These are phyloP conservation scores for Cystobasidiopsis lactophilus DNA, from an alignment of 768 basidiomycete species.

Conservation along the genomic window DNA sequence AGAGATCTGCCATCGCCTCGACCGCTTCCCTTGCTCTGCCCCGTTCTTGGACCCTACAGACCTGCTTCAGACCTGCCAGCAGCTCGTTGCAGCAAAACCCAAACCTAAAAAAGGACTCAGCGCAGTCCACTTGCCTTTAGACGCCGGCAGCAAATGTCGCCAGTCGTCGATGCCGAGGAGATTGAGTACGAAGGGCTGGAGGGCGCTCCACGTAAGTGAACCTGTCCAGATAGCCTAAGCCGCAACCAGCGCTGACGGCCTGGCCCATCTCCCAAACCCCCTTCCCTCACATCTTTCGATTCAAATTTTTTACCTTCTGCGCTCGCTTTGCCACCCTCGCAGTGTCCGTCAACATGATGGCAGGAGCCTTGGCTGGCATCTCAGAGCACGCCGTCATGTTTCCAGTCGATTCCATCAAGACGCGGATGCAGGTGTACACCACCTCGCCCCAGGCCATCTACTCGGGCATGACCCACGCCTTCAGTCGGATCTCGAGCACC, in stretches of 20 bases:
- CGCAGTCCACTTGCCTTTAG: no score
- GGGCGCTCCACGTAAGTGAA: conserved; percentile 24
- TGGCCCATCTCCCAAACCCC: not conserved
- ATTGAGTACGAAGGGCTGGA: conserved; percentile 34
- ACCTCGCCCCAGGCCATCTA: conserved; percentile 56
- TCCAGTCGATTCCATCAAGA: conserved; percentile 98
- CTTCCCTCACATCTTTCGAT: not conserved
- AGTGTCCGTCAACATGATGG: conserved; percentile 79
- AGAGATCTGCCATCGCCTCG: no score
- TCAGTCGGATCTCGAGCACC: conserved; percentile 74
- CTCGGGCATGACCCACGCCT: conserved; percentile 71
- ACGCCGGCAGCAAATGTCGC: no score
- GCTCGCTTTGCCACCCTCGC: not conserved
- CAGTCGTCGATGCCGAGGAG: conserved; percentile 13
- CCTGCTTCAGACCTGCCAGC: not conserved
- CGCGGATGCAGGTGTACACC: conserved; percentile 95
- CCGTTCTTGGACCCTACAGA: no score
- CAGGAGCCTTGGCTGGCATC: conserved; percentile 90
- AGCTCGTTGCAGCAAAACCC: not conserved
- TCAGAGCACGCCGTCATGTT: conserved; percentile 99
- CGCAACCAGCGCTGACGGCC: no score
- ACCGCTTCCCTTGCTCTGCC: no score
- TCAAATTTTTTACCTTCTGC: not conserved
- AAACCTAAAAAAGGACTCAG: not conserved
- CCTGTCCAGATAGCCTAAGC: no score